Percentiles rank a stretch among this genome's conserved stretches.
These are phyloP conservation scores for Actinomucor elegans DNA, from an alignment of 371 early-diverging fungal genomes.

Conservation along the genomic window DNA sequence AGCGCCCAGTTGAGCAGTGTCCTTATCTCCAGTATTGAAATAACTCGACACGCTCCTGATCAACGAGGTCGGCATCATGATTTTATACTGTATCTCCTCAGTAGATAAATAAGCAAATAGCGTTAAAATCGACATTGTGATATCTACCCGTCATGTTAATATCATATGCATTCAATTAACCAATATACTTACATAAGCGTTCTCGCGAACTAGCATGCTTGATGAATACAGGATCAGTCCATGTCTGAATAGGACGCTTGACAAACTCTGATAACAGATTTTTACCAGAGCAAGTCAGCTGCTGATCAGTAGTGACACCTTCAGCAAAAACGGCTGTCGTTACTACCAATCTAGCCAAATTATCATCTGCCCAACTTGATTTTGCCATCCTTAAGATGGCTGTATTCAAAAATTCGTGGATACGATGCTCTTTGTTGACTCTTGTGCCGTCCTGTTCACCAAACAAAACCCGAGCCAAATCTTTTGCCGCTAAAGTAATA, in stretches of 20 bases:
- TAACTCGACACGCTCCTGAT: slow-evolving; percentile 22
- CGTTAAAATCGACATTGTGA: slow-evolving; percentile 23
- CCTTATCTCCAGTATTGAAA: slow-evolving; percentile 27
- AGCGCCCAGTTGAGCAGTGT: slow-evolving; percentile 32
- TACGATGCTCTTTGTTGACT: neutral
- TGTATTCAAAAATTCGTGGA: slow-evolving; percentile 9
- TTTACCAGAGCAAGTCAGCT: neutral
- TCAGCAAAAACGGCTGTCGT: slow-evolving; percentile 5
- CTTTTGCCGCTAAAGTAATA: neutral
- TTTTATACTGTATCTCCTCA: slow-evolving; percentile 1
- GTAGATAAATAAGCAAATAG: slow-evolving; percentile 23
- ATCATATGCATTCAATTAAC: neutral
- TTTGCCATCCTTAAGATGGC: slow-evolving; percentile 7
- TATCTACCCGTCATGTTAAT: slow-evolving; percentile 16
- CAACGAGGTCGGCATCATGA: slow-evolving; percentile 12
- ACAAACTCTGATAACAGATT: neutral
- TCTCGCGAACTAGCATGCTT: slow-evolving; percentile 25
- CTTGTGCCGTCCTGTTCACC: neutral
- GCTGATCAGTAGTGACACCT: neutral
- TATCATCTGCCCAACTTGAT: slow-evolving; percentile 15
- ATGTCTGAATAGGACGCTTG: slow-evolving; percentile 20
- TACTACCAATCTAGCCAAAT: slow-evolving; percentile 4
- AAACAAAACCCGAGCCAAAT: slow-evolving; percentile 9
- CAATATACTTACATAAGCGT: slow-evolving; percentile 26
- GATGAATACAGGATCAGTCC: slow-evolving; percentile 44